Base-by-base conservation (phyloP, 192 early-diverging fungal genomes). In the Linnemannia elongata region DNA sequence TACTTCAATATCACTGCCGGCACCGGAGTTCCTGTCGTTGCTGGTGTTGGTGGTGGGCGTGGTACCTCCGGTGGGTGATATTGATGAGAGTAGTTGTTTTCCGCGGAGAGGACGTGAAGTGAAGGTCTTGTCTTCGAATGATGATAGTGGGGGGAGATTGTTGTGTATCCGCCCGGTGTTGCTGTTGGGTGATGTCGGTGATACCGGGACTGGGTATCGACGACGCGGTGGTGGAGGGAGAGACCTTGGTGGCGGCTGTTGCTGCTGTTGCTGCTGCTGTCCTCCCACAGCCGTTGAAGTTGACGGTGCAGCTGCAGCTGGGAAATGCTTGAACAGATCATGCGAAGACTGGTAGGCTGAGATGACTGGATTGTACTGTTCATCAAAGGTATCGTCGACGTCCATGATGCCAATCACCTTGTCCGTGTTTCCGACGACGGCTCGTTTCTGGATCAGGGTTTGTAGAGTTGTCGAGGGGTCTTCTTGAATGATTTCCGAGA, bases 281-380 rank as follows among this genome's bases (percentile, higher is more conserved):
- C 9, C 13, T 45, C 3, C 3, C 49, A 5, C 49, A 5, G 49
- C 49, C 18, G 17, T 18, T 18, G 5, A 52, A 20, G 60, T 2
- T 13, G 30, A 2, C 1, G 27, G 2, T 33, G 9, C 1, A 27
- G 24, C 7, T 1, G 60, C n/a, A 6, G 42, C 41, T 8, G 42
- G 12, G 42, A 39, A 39, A 22, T 30, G 38, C 9, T 72, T 79
- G 49, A 85, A 75, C 9, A 76, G 69, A 52, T 60, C 75, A 1
- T 76, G 83, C 4, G 83, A 72, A 4, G 80, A 76, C 35, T 76
- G 45, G 49, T 75, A 72, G 1, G 54, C 63, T 1, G 83, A 85
- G 5, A 77, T 68, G 55, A 80, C 78, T 0, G 83, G 75, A n/a
- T 68, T 47, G 49, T 85, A 79, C 41, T 85, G 78, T 52, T 70